Evolutionary conservation across 208 protist species (phyloP), one percentile per base, ranked within the genome.

Genomic region (Wallacemonas collosoma): DNA sequence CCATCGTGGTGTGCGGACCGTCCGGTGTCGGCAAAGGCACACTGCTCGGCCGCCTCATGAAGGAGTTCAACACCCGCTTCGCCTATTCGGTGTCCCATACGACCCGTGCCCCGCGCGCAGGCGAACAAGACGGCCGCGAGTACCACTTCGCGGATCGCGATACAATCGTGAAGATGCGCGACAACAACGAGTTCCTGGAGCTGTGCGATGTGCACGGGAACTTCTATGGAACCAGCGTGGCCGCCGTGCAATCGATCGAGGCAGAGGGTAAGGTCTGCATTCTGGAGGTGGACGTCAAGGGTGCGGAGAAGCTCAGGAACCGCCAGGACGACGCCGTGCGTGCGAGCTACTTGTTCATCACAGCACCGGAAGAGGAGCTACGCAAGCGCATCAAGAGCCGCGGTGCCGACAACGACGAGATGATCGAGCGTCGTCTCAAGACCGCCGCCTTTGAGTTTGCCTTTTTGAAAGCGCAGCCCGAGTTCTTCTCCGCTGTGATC

Each of bases 81-180:
- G 94, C 88, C 63, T 98, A 97, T 74, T 96, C 87, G 50, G 89
- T 98, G 55, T 98, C 93, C 35, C 93, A 98, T 87, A 98, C 97
- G 26, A 98, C 94, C 14, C 88, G 97, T 7, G 67, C 79, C 11
- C 94, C 95, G 14, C 87, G 95, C 38, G 50, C 75, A 8, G 93
- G 93, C 35, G 97, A 98, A 72, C 51, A 73, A 48, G 72, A 98
- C 79, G 97, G 97, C 41, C 76, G 86, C 6, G 84, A 98, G 76
- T 98, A 98, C 81, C 81, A 97, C 82, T 98, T 98, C 78, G 64
- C 76, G 14, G 76, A 79, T 40, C 74, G 82, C 11, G 82, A 89
- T n/a, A 76, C 62, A 26, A 88, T 98, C 35, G 38, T 93, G 9
- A 63, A 82, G 62, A 82, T 97, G 83, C 77, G 81, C 17, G 82